Conservation (phyloP, 2,329 filamentous ascomycete genomes). For the Sporothrix protearum region DNA sequence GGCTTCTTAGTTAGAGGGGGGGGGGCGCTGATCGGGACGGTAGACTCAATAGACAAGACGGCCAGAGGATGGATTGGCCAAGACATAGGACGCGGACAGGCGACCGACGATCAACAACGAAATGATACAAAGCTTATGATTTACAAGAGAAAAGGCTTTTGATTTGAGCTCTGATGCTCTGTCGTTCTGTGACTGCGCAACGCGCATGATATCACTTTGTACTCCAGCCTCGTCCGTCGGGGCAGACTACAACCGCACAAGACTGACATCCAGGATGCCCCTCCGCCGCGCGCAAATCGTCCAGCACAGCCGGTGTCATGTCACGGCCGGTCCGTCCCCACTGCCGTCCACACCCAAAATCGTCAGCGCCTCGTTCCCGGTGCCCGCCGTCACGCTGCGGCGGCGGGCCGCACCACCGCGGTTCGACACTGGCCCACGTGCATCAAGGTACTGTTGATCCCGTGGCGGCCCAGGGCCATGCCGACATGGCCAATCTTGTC, state of each 20-base stretch:
- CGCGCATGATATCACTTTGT: not conserved
- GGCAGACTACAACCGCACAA: slow-evolving; percentile 39
- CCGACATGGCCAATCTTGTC: slow-evolving; percentile 82
- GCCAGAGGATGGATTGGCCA: not conserved
- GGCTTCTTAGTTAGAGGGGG: slow-evolving; percentile 21
- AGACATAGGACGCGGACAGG: not conserved
- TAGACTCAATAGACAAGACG: not conserved
- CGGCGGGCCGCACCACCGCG: slow-evolving; percentile 26
- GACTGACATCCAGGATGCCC: slow-evolving; percentile 56
- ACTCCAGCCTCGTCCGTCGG: not conserved
- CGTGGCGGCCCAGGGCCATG: slow-evolving; percentile 62
- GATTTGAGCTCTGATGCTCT: not conserved
- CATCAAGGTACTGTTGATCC: slow-evolving; percentile 80
- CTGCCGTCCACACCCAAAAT: slow-evolving; percentile 73
- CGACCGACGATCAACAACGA: not conserved
- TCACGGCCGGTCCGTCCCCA: slow-evolving; percentile 60
- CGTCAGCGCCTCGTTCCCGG: slow-evolving; percentile 70
- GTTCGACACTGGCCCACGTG: slow-evolving; percentile 61
- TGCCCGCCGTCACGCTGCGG: slow-evolving; percentile 32
- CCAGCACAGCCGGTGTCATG: slow-evolving; percentile 54
- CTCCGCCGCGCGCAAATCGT: slow-evolving; percentile 47
- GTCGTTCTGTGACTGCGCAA: too few species aligned
- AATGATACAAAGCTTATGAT: not conserved
- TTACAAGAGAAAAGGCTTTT: not conserved
- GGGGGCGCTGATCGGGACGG: too few species aligned